Evolutionary conservation across 2,329 filamentous ascomycete genomes (phyloP), one percentile per base, ranked within the genome.

Genomic region (Aaosphaeria arxii): DNA sequence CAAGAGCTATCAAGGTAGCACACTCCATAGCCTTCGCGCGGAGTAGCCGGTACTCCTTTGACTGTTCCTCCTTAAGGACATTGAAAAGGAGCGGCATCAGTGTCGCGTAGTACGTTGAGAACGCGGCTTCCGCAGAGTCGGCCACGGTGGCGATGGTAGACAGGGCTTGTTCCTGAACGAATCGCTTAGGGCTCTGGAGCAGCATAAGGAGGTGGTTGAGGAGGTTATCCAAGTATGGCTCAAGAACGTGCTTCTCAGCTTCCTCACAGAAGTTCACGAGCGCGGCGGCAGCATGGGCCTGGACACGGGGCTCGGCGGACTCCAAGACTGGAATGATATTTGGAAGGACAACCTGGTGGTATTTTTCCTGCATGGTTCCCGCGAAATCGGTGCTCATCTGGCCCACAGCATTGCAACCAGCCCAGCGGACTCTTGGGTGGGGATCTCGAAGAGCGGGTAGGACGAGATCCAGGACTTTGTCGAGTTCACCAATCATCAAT

Each of bases 381-480:
- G 95, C 92, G 70, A 99, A 99, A 67, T 99, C 94, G 31, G 94
- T 99, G 75, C 92, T 97, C 94, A 99, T 99, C 72, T 99, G 94
- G 30, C 94, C 94, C n/a, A 99, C 81, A 39, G 94, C 94, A 66
- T 99, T 97, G 77, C 94, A 99, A 32, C 91, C 94, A 45, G 94
- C 94, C 86, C 95, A 99, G 62, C 92, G 87, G 47, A 99, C 94
- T 66, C 94, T 89, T 38, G 94, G 89, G 66, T 99, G 94, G 36
- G 88, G 82, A 66, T 99, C 92, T 61, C 87, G 85, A 33, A 99
- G 80, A 33, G 92, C 88, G 11, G 94, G 94, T 43, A 96, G 84
- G n/a, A 99, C 92, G 47, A 99, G 80, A 55, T 95, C 90, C 42
- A 99, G 80, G 24, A 99, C 92, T 66, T 96, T 91, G 69, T 91